These are phyloP conservation scores for Phytophthora sojae DNA, from an alignment of 352 stramenopile species.

Conservation along the genomic window DNA sequence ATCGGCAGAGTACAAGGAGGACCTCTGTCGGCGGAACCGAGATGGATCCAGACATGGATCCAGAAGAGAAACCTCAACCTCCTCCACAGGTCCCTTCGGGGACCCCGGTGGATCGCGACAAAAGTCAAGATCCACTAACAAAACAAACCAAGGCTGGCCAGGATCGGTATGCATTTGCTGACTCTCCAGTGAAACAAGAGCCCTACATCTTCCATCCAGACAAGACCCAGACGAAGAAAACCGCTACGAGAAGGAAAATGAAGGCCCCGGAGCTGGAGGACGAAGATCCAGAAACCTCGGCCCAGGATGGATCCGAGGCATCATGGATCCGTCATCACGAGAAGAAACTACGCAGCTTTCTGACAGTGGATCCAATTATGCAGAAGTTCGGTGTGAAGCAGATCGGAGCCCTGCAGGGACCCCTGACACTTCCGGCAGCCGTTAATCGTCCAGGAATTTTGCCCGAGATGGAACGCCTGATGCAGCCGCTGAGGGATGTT, in stretches of 20 bases:
- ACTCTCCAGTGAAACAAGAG: not conserved
- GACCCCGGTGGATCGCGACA: not conserved
- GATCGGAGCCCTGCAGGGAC: not conserved
- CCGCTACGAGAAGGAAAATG: too few relatives aligned
- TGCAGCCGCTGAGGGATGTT: not conserved
- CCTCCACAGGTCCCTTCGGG: not conserved
- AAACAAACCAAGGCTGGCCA: not conserved
- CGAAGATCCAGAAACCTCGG: not conserved
- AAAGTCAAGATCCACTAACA: not conserved
- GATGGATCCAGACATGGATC: not conserved
- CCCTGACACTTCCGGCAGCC: not conserved
- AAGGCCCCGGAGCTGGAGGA: not conserved
- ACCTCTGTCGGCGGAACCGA: not conserved
- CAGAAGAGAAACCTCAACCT: not conserved
- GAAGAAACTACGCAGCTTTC: not conserved
- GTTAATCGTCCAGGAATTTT: too few relatives aligned
- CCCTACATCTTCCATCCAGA: not conserved
- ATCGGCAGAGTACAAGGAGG: conserved; percentile 1
- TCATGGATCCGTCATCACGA: too few relatives aligned
- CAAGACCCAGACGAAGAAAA: too few relatives aligned
- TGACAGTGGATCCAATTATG: not conserved
- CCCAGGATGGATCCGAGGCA: not conserved
- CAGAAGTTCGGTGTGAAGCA: not conserved
- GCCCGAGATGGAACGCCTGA: not conserved
- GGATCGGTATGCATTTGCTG: not conserved